Evolutionary conservation across 2,329 filamentous ascomycete genomes (phyloP).

Genomic region (Ophidiomyces ophidiicola): DNA sequence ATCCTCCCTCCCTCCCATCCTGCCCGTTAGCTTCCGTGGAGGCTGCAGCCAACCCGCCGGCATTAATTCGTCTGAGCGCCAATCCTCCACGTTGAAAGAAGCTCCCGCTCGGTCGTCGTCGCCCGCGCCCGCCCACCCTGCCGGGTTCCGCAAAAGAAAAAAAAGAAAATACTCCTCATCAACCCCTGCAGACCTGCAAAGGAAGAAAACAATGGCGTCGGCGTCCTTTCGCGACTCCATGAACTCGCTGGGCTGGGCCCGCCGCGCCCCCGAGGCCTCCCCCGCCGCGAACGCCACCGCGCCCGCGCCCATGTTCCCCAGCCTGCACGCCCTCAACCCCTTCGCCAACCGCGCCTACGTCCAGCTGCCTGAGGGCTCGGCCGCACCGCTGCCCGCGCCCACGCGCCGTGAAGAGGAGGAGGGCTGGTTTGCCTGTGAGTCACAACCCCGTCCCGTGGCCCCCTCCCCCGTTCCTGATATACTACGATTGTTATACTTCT

Average conservation of each 20-base stretch:
- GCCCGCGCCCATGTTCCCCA: conserved; percentile 63
- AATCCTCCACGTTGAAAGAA: no score
- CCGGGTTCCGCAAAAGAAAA: no score
- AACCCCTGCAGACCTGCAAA: background rate
- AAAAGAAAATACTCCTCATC: no score
- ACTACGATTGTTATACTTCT: conserved; percentile 17
- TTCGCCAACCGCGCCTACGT: conserved; percentile 76
- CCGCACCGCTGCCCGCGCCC: conserved; percentile 74
- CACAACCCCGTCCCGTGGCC: no score
- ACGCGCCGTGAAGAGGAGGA: conserved; percentile 86
- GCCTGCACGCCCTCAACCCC: conserved; percentile 73
- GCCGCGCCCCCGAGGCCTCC: conserved; percentile 55
- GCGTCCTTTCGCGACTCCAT: conserved; percentile 85
- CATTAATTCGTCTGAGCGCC: background rate
- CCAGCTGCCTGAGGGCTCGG: conserved; percentile 70
- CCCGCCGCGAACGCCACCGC: conserved; percentile 51
- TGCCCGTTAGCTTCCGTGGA: conserved; percentile 11
- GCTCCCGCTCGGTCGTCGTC: no score
- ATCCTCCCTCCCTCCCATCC: conserved; percentile 1
- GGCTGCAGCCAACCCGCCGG: background rate
- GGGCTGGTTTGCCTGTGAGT: conserved; percentile 89
- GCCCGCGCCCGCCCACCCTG: no score
- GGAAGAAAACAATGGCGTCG: conserved; percentile 81
- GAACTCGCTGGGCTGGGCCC: conserved; percentile 88
- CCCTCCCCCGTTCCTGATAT: conserved; percentile 3